Evolutionary conservation across 495 filamentous ascomycete species (phyloP), one percentile per base, ranked within the genome.

Genomic region (Daldinia decipiens): DNA sequence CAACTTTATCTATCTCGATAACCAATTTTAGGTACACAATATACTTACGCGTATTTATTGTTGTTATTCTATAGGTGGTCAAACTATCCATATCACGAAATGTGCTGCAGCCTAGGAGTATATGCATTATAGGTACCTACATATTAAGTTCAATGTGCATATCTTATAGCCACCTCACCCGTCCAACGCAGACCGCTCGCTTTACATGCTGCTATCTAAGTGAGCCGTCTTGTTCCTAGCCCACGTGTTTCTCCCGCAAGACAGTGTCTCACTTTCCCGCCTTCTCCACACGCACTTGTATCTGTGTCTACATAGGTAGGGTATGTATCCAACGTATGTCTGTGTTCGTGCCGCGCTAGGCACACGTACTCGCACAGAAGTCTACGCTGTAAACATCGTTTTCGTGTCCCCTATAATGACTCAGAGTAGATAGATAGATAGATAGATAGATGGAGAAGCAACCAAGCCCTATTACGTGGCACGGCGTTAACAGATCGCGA

Each of bases 191-290:
- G 26, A n/a, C 24, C 50, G 50, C 15, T 11, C 11, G 17, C 9
- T 19, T 15, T 11, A 47, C 8, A 31, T 31, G 12, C 50, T n/a
- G 12, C 31, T 26, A n/a, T n/a, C n/a, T n/a, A n/a, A n/a, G n/a
- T n/a, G 7, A 12, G 27, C 27, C 50, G 50, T 31, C 26, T 13
- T 45, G 29, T 51, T 24, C 39, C 51, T 64, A 24, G 36, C 17
- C 61, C 61, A 64, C 61, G 61, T 64, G 61, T 24, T 27, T 55
- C 19, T 9, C 24, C 40, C 51, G 24, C 51, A n/a, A 64, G 61
- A 56, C 38, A 60, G 1, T 8, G 54, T 59, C 62, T 58, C 21
- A 59, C 54, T 50, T 65, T 36, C 62, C 53, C 62, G 21, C 29
- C 39, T 51, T 32, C 53, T 43, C 29, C 63, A 58, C 29, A 39